Base-by-base conservation (phyloP, 78 protist species). In the Dictyostelium brefeldianum region DNA sequence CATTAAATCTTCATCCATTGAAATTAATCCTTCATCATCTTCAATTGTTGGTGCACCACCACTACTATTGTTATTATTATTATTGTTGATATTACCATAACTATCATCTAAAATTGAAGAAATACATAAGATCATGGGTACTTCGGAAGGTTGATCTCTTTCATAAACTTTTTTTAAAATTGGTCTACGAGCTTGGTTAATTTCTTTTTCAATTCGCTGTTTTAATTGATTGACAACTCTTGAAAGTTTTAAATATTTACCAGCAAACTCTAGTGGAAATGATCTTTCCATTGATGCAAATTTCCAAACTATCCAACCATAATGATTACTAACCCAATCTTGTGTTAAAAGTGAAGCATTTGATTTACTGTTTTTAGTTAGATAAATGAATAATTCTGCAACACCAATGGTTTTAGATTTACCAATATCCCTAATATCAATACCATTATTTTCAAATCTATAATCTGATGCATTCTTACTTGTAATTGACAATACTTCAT, bases 221-320 rank as follows among this genome's bases (percentile, higher is more conserved):
- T 56, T 17, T 9, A 95, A 69, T 67, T 92, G 97, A 15, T 17
- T 17, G 14, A 91, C 41, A 5, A 91, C 94, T 9, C 57, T 48
- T 10, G 5, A 20, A 0, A 90, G 15, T 14, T 54, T 78, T 36
- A 91, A 51, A 59, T 81, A 57, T 48, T 69, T 67, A 12, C 85
- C 93, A 43, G 82, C 96, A 12, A 54, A 62, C 5, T n/a, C n/a
- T 14, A 67, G 9, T 22, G 95, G 96, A 22, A 89, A 85, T 17
- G 84, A 22, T 47, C 25, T 17, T 29, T 92, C 97, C 87, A 82
- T 71, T 41, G 89, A 41, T 5, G 94, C 85, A 41, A 95, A 75
- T 50, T 95, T 95, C 97, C 97, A 95, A 46, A 95, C 92, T 22
- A 95, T 85, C 97, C 97, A 95, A 9, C 94, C 78, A 78, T 80